Evolutionary conservation across 495 filamentous ascomycete species (phyloP).

Genomic region (Penicillium desertorum): DNA sequence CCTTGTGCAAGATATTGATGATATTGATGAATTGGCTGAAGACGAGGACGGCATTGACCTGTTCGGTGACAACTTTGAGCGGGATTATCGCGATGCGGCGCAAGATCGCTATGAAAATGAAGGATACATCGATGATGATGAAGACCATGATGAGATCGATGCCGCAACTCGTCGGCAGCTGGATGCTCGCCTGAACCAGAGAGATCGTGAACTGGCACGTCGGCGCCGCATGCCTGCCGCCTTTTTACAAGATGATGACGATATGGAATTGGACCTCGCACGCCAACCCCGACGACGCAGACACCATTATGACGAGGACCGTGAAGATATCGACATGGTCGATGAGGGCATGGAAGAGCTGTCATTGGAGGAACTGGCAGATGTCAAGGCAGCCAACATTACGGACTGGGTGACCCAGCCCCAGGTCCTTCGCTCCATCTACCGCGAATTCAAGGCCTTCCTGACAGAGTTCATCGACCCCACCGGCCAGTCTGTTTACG

Average conservation of each 20-base stretch:
- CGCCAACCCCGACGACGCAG: slow-evolving; percentile 76
- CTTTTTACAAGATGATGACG: slow-evolving; percentile 87
- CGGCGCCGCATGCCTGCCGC: slow-evolving; percentile 75
- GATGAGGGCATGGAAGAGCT: slow-evolving; percentile 94
- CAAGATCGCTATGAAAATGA: slow-evolving; percentile 64
- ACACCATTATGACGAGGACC: slow-evolving; percentile 89
- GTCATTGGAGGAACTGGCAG: slow-evolving; percentile 83
- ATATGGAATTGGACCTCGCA: slow-evolving; percentile 76
- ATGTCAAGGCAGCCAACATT: slow-evolving; percentile 89
- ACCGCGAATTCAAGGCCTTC: slow-evolving; percentile 95
- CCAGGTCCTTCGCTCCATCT: slow-evolving; percentile 88
- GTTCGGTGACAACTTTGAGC: slow-evolving; percentile 85
- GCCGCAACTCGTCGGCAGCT: slow-evolving; percentile 69
- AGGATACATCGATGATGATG: slow-evolving; percentile 76
- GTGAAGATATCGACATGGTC: slow-evolving; percentile 83
- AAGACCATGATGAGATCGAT: slow-evolving; percentile 73
- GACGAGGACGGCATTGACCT: slow-evolving; percentile 93
- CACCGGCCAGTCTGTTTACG: slow-evolving; percentile 85
- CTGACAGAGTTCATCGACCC: slow-evolving; percentile 93
- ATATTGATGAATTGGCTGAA: slow-evolving; percentile 94
- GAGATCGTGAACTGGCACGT: slow-evolving; percentile 78
- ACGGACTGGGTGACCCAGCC: slow-evolving; percentile 94
- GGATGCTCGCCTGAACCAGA: slow-evolving; percentile 76
- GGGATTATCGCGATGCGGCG: slow-evolving; percentile 68
- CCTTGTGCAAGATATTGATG: slow-evolving; percentile 79